Evolutionary conservation across 2,329 filamentous ascomycete genomes (phyloP), one percentile per base, ranked within the genome.

Genomic region (Nannizzia gypsea): DNA sequence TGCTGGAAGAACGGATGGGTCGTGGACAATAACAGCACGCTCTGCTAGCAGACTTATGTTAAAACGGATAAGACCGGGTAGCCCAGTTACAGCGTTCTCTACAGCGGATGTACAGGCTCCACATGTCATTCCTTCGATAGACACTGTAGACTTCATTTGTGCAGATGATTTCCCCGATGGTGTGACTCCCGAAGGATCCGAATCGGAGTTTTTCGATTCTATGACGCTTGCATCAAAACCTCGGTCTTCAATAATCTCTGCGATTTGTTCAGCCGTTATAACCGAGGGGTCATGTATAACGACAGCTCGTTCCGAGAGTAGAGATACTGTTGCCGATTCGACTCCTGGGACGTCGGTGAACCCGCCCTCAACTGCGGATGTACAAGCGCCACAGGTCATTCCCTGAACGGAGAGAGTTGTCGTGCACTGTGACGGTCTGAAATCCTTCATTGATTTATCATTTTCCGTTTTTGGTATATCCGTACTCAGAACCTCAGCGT

Each of bases 61-160:
- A 78, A 97, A 96, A 65, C 90, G 89, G 60, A 90, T 70, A 15
- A 97, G 73, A 22, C 93, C 93, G 8, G 88, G 83, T 1, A 92
- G 74, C 63, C 81, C 83, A 65, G 84, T 83, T 74, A 99, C 93
- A 2, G 88, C 90, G 57, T 83, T 81, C 68, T 96, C 89, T 1
- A 97, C 85, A 4, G 92, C 90, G 1, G 92, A 92, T 0, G 93
- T 97, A 73, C 93, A 99, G 46, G 93, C 90, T 22, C 92, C 92
- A 70, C 93, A 97, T 1, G 93, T 99, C 93, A 99, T 99, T 57
- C 93, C 93, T 66, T 93, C 89, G 59, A 99, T 89, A 3, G 88
- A 85, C 17, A 99, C 81, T 0, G 91, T 97, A 0, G 91, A 96
- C 0, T 84, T 89, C 60, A 86, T 79, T 2, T 68, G 64, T 26